Base-by-base conservation (phyloP, 192 early-diverging fungal species). In the Coemansia asiatica region DNA sequence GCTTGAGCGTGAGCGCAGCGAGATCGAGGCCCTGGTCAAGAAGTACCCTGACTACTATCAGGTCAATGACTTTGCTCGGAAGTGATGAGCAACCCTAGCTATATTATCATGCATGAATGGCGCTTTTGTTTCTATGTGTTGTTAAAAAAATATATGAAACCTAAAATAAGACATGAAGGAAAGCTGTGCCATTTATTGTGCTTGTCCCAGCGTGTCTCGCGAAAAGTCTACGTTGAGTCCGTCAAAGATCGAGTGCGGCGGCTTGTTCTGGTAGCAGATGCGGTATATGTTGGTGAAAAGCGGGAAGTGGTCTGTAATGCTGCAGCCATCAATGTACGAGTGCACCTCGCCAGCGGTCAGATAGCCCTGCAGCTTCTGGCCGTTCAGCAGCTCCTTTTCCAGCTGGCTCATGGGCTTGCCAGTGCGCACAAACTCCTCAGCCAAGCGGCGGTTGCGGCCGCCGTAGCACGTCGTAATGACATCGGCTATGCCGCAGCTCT, bases 311-410 rank as follows among this genome's bases (percentile, higher is more conserved):
- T 89, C 72, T 10, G 74, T 69, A 50, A 90, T 68, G 4, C 85
- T 72, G 40, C 89, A 81, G 51, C 81, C 82, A 46, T 79, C 82
- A 60, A 97, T 84, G 64, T 96, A 93, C 66, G 86, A 71, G 74
- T 94, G 72, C 26, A 97, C 87, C 69, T 98, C 94, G 72, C 89
- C 79, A 16, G 93, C 90, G 0, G 97, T 97, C 57, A 93, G 79
- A 15, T 94, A 94, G 49, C 97, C 97, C 81, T 98, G 97, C 51
- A 98, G 81, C 75, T 98, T 98, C 67, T 98, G 97, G 36, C 97
- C 97, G 67, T 96, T 95, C 46, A 98, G 85, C 76, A 97, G 75
- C 59, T 96, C 95, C 59, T 87, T 71, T 68, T 98, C 95, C n/a
- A 98, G 84, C 72, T 87, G 85, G 44, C 91, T 87, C 85, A 98